phyloP scores from a whole-genome alignment of 441 rosid species.

The Melastoma candidum region DNA sequence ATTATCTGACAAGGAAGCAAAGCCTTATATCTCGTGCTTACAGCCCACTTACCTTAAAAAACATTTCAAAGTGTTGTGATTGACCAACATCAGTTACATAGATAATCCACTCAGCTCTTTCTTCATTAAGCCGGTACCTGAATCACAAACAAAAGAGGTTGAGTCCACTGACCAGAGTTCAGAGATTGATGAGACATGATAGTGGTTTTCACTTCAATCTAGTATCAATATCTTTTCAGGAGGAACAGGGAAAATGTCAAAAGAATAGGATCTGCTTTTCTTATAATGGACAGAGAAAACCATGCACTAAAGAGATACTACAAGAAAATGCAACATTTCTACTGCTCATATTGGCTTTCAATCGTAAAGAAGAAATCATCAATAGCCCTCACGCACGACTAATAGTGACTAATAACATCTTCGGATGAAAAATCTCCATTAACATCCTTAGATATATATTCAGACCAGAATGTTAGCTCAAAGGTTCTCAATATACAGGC shows the following conservation, averaged over 20 bases:
- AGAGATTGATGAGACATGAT: no score
- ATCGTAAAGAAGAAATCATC: no score
- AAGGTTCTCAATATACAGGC: neutral
- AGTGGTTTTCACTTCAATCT: no score
- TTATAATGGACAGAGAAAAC: no score
- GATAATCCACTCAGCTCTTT: slow-evolving; percentile 91
- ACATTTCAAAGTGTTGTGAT: slow-evolving; percentile 82
- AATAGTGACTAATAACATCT: neutral
- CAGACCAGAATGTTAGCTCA: neutral
- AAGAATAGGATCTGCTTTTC: no score
- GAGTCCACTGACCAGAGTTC: no score
- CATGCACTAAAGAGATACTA: no score
- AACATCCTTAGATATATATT: neutral
- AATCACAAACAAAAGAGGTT: no score
- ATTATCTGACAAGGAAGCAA: neutral
- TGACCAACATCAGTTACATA: slow-evolving; percentile 97
- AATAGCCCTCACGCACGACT: neutral
- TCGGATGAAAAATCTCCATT: neutral
- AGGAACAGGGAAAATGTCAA: no score
- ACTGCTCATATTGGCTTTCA: no score
- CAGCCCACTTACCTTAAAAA: slow-evolving; percentile 65
- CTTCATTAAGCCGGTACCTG: slow-evolving; percentile 93
- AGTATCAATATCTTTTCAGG: no score
- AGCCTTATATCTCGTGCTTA: slow-evolving; percentile 20
- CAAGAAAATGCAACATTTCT: no score